Conservation (phyloP, 129 eudicot species). For the Arctium lappa region DNA sequence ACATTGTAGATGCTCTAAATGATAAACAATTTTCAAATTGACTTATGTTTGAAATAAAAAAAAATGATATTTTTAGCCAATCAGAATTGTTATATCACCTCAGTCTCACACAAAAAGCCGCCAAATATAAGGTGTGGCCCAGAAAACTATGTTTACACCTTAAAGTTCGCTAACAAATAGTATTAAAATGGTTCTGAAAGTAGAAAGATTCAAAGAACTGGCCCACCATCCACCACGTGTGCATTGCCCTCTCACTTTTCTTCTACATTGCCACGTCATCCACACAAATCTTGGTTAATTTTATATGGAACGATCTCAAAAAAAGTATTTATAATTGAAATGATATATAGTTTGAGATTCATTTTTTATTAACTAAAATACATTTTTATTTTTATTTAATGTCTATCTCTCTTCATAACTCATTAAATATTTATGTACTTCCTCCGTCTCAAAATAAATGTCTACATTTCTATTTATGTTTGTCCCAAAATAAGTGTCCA, state of each 20-base stretch:
- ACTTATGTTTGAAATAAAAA: not conserved
- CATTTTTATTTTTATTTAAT: too few relatives aligned
- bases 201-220: not conserved
- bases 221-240: not conserved
- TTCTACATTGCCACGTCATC: not conserved
- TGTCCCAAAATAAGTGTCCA: too few relatives aligned
- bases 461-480: too few relatives aligned
- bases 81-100: not conserved
- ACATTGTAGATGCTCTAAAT: too few relatives aligned
- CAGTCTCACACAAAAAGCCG: conserved; percentile 1
- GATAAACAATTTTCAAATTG: not conserved
- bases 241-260: not conserved
- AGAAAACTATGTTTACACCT: not conserved
- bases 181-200: not conserved
- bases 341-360: too few relatives aligned
- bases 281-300: not conserved
- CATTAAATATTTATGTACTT: too few relatives aligned
- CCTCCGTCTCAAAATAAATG: too few relatives aligned
- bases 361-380: too few relatives aligned
- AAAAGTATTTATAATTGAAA: too few relatives aligned
- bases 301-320: too few relatives aligned
- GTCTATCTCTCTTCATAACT: too few relatives aligned
- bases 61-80: not conserved
- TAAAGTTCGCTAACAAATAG: not conserved
- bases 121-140: conserved; percentile 16